phyloP scores from a whole-genome alignment of 2,329 filamentous ascomycete genomes.

The Colletotrichum sp. region DNA sequence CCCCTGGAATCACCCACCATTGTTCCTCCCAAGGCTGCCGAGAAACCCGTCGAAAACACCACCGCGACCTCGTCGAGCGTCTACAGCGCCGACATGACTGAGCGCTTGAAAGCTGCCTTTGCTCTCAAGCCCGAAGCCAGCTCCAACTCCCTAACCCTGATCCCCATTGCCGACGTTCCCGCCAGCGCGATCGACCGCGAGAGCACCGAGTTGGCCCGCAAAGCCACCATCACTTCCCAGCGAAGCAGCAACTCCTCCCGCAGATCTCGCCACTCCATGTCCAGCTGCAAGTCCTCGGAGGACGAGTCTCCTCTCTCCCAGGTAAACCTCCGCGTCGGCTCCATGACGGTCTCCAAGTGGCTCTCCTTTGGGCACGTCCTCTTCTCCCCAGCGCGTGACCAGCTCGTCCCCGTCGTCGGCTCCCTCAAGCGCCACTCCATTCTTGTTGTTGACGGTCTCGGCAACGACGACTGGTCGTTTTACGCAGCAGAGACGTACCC shows the following conservation, averaged over 20 bases:
- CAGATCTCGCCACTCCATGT: constrained; percentile 44
- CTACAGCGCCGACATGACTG: constrained; percentile 60
- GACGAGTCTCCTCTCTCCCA: constrained; percentile 70
- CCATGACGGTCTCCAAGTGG: constrained; percentile 88
- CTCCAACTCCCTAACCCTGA: constrained; percentile 49
- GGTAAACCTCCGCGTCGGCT: constrained; percentile 79
- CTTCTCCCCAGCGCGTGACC: constrained; percentile 79
- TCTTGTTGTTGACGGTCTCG: constrained; percentile 81
- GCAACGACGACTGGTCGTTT: constrained; percentile 89
- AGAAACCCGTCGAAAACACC: constrained; percentile 1
- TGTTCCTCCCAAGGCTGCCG: constrained; percentile 10
- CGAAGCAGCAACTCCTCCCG: constrained; percentile 35
- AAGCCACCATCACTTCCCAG: constrained; percentile 23
- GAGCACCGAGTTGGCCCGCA: constrained; percentile 21
- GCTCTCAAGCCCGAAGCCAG: constrained; percentile 34
- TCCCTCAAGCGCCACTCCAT: constrained; percentile 66
- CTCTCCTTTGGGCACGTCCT: constrained; percentile 83
- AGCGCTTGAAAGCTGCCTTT: constrained; percentile 56
- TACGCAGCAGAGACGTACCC: constrained; percentile 84
- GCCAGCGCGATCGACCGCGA: constrained; percentile 28
- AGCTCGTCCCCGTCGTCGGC: constrained; percentile 60
- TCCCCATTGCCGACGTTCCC: constrained; percentile 45
- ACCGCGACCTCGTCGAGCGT: constrained; percentile 52
- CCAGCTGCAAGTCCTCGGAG: constrained; percentile 53
- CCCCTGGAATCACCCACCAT: constrained; percentile 55